Evolutionary conservation across 2,329 filamentous ascomycete species (phyloP), one percentile per base, ranked within the genome.

Genomic region (Exophiala viscosa): DNA sequence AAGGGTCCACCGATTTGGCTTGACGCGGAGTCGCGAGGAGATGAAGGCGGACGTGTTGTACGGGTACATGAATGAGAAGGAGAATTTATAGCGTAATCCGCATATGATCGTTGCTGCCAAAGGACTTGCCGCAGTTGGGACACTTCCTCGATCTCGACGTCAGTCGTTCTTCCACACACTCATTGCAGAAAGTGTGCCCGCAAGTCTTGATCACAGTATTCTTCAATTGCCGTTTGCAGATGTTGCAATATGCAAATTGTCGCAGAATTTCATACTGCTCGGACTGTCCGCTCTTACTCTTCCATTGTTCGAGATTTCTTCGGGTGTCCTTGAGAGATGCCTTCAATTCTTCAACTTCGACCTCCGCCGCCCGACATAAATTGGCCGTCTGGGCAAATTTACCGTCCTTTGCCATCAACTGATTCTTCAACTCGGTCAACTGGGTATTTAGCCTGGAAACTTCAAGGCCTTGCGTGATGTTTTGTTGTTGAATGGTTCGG

Each of bases 191-290:
- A 44, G 95, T 82, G 70, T 99, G 93, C 1, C 93, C 93, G 69
- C 93, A 99, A 1, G 88, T 90, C 73, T 93, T 95, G 69, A 99
- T 81, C 8, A 86, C 87, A 0, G 91, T 95, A 66, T 97, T 90
- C 72, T 97, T 97, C 75, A 96, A 91, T 62, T 92, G 89, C 65
- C 84, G 86, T 62, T 90, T 88, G 74, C 95, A 99, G 45, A 97
- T 88, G 9, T 90, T 89, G 75, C 93, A 99, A 46, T 95, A 83
- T 31, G 88, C 86, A 70, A 93, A 50, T 47, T 55, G 54, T 23
- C 56, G 52, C 31, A 63, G 48, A 42, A 60, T 51, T 40, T 63
- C 60, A 36, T 61, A 52, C 39, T 52, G 50, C 13, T 57, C 54
- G 15, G 59, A 59, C 63, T 62, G 65, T 51, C 50, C 60, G 31